These are phyloP conservation scores for Sordaria brevicollis DNA, from an alignment of 495 filamentous ascomycete species.

Conservation along the genomic window DNA sequence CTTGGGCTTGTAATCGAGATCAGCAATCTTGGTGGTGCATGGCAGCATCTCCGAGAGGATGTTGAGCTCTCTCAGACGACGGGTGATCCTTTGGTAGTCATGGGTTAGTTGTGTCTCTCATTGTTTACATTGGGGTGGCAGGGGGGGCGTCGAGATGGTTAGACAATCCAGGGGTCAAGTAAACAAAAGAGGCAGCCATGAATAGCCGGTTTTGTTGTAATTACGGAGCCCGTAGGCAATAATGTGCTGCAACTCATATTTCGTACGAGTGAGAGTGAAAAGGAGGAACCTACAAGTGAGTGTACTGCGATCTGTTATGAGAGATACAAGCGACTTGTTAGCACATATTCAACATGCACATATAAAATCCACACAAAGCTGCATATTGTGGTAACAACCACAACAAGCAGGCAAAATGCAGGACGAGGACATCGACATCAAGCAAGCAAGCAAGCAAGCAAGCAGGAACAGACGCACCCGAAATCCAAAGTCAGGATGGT, in stretches of 20 bases:
- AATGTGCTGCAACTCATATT: neutral
- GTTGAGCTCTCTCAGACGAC: conserved; percentile 68
- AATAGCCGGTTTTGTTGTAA: neutral
- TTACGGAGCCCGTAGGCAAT: neutral
- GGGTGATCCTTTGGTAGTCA: conserved; percentile 38
- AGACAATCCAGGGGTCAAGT: neutral
- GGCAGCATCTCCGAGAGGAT: conserved; percentile 89
- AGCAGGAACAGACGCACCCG: neutral
- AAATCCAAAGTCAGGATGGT: neutral
- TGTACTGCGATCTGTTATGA: neutral
- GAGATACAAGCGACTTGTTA: neutral
- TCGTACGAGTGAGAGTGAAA: neutral
- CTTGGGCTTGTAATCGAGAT: conserved; percentile 71
- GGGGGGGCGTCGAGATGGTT: neutral
- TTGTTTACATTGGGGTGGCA: neutral
- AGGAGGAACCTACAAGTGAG: neutral
- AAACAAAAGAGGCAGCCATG: neutral
- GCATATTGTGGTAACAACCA: neutral
- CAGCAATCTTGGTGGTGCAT: conserved; percentile 75
- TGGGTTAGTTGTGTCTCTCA: neutral
- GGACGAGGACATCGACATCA: neutral
- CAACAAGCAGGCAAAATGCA: neutral
- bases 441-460: no score
- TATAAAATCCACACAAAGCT: neutral
- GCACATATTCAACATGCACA: neutral